These are phyloP conservation scores for Botrytis elliptica DNA, from an alignment of 2,329 filamentous ascomycete species.

Conservation along the genomic window DNA sequence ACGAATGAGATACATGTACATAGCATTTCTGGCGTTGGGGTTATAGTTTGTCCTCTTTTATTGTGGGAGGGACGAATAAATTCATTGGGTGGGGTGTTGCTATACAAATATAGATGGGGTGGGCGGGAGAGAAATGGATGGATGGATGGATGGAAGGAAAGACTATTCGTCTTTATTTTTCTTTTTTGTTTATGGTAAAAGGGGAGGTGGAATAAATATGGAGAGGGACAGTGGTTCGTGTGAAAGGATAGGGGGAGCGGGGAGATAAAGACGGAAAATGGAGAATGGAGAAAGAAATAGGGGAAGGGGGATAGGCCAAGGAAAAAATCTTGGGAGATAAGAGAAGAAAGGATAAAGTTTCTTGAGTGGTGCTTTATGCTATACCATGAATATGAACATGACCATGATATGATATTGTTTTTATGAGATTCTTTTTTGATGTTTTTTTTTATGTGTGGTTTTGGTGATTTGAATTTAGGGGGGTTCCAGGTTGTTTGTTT, in stretches of 20 bases:
- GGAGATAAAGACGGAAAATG: neutral
- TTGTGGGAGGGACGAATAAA: conserved; percentile 7
- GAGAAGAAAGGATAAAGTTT: neutral
- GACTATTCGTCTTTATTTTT: neutral
- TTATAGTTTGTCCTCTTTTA: neutral
- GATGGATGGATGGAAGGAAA: neutral
- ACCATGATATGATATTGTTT: neutral
- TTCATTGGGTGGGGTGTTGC: conserved; percentile 10
- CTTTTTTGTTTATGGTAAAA: conserved; percentile 5
- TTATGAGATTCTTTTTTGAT: neutral
- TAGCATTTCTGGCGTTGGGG: conserved; percentile 21
- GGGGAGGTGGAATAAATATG: neutral
- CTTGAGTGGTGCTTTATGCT: neutral
- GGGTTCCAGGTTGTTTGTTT: too few relatives aligned
- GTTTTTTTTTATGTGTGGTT: too few relatives aligned
- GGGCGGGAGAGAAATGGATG: neutral
- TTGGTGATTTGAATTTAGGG: too few relatives aligned
- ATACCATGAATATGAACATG: neutral
- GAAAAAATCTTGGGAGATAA: neutral
- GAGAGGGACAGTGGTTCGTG: neutral
- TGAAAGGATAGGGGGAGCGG: neutral
- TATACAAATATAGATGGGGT: conserved; percentile 10
- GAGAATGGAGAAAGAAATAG: neutral
- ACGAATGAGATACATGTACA: conserved; percentile 19
- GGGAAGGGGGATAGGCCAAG: neutral